These are phyloP conservation scores for Colletotrichum truncatum DNA, from an alignment of 2,329 filamentous ascomycete genomes.

Conservation along the genomic window DNA sequence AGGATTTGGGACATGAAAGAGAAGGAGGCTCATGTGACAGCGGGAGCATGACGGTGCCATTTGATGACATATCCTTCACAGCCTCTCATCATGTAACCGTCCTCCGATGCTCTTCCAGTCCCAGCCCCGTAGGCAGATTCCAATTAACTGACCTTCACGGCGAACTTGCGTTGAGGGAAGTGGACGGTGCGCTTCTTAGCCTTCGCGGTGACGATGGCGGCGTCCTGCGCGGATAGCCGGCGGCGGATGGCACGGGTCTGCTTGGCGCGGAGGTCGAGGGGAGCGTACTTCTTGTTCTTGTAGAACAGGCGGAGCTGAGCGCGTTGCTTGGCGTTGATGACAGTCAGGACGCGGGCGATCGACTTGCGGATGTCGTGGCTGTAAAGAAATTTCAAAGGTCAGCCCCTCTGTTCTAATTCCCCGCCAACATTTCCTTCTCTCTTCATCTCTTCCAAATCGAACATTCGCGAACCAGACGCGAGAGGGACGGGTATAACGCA, in stretches of 20 bases:
- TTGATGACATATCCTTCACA: not conserved
- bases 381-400: constrained; percentile 33
- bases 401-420: constrained; percentile 15
- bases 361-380: constrained; percentile 99
- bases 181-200: constrained; percentile 94
- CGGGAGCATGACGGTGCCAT: not conserved
- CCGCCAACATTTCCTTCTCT: not conserved
- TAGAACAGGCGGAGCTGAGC: constrained; percentile 98
- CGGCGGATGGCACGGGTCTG: constrained; percentile 98
- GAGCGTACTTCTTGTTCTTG: constrained; percentile 99
- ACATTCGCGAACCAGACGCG: not conserved
- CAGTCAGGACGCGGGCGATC: constrained; percentile 97
- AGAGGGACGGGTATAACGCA: constrained; percentile 57
- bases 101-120: not conserved
- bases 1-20: not conserved
- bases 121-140: not conserved
- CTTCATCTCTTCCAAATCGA: constrained; percentile 22
- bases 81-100: no score
- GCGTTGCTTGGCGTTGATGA: constrained; percentile 99
- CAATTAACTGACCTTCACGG: constrained; percentile 82
- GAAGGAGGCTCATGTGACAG: not conserved
- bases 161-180: constrained; percentile 99
- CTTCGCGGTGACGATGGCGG: constrained; percentile 86
- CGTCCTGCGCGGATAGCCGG: constrained; percentile 92
- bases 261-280: constrained; percentile 98